phyloP scores from a whole-genome alignment of 2,329 filamentous ascomycete species.

The Verruconis gallopava region DNA sequence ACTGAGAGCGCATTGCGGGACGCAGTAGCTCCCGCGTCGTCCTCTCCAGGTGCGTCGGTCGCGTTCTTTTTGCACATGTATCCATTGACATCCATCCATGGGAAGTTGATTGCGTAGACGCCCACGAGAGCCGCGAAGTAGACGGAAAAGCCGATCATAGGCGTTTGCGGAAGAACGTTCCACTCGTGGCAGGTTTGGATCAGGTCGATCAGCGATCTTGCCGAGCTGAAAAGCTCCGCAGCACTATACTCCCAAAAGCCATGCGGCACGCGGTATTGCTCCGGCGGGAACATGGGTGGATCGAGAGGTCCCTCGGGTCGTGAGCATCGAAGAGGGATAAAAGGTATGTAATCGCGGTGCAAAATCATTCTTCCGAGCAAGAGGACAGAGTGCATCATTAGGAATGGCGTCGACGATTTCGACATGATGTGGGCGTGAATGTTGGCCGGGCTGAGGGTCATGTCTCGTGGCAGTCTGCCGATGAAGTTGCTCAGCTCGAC shows the following conservation, averaged over 20 bases:
- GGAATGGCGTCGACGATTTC: slow-evolving; percentile 50
- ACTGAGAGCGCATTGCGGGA: slow-evolving; percentile 38
- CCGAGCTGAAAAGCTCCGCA: slow-evolving; percentile 48
- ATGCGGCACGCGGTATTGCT: slow-evolving; percentile 32
- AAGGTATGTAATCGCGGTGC: slow-evolving; percentile 55
- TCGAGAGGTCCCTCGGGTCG: slow-evolving; percentile 47
- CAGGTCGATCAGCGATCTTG: slow-evolving; percentile 50
- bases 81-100: slow-evolving; percentile 49
- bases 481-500: slow-evolving; percentile 41
- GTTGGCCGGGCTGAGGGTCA: slow-evolving; percentile 47
- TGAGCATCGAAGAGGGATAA: slow-evolving; percentile 42
- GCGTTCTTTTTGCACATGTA: slow-evolving; percentile 32
- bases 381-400: slow-evolving; percentile 53
- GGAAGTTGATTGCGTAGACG: slow-evolving; percentile 54
- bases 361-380: slow-evolving; percentile 55
- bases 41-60: slow-evolving; percentile 4
- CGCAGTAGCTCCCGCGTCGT: slow-evolving; percentile 24
- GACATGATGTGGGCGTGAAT: slow-evolving; percentile 53
- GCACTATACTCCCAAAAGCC: slow-evolving; percentile 53
- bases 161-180: slow-evolving; percentile 52
- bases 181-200: slow-evolving; percentile 48
- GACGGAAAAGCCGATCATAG: slow-evolving; percentile 52
- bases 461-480: slow-evolving; percentile 39
- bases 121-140: slow-evolving; percentile 53
- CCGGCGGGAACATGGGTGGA: slow-evolving; percentile 39